Evolutionary conservation across 768 basidiomycete genomes (phyloP), one percentile per base, ranked within the genome.

Genomic region (Mycena vitilis): DNA sequence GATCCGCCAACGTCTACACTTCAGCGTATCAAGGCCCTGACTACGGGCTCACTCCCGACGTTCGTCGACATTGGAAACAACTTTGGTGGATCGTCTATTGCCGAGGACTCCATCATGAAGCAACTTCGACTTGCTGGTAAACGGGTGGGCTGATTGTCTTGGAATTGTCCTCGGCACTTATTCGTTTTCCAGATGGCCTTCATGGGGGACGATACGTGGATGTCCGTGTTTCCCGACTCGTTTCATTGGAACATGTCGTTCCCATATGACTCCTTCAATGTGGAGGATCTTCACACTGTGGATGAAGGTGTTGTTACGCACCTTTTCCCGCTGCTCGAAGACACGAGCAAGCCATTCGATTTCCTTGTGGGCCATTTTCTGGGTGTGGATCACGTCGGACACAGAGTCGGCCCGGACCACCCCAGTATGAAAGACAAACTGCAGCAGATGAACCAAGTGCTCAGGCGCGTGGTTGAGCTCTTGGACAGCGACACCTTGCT

Each of bases 131-230:
- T 80, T 15, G 85, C 86, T 0, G 88, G 87, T 16, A 91, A 87
- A 78, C 89, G 84, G 75, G 93, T 93, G 72, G 74, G 81, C 74
- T 12, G 65, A 68, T 48, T 65, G 23, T 30, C 20, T 15, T 44
- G 34, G 22, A n/a, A 20, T 8, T 30, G n/a, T 60, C 69, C 57
- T 70, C 51, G 8, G 52, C 20, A 53, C 45, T 34, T 36, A 36
- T 63, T 64, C 79, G 73, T 75, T 75, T 7, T 23, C 40, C 7
- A 93, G 87, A 80, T 94, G 59, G 94, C 92, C 1, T 92, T 98
- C 77, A 95, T 95, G 90, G 97, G 98, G 0, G 97, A 99, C 75
- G 95, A 99, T 77, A 99, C 98, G 0, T 99, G 98, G 98, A 88
- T 93, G 79, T 87, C 90, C 1, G 87, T 96, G 15, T 99, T 96